A percentile compares a stretch with the other conserved stretches of the same genome.
These are phyloP conservation scores for Mortierella sp. DNA, from an alignment of 371 early-diverging fungal genomes.

Conservation along the genomic window DNA sequence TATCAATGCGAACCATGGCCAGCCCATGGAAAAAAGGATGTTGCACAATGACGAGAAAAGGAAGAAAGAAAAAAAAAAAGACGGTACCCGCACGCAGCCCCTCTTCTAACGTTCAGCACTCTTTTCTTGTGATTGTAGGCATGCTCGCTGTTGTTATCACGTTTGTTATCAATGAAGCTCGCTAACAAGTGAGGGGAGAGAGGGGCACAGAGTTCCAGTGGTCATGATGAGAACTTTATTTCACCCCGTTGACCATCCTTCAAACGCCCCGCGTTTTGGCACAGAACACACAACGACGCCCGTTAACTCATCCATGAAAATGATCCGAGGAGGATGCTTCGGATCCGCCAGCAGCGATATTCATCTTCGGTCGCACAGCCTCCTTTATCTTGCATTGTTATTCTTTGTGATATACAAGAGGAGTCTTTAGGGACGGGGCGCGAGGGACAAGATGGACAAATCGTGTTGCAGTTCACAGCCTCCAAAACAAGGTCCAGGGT, in stretches of 20 bases:
- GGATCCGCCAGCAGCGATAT: no score
- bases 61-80: background rate
- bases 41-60: background rate
- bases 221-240: background rate
- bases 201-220: background rate
- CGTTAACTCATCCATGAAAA: no score
- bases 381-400: background rate
- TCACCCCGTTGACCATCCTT: no score
- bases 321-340: no score
- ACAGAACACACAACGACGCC: no score
- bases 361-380: conserved; percentile 3
- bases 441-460: no score
- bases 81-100: background rate
- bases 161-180: conserved; percentile 48
- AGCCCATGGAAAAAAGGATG: background rate
- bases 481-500: no score
- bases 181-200: conserved; percentile 9
- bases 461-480: no score
- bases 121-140: conserved; percentile 18
- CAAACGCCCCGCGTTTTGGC: no score
- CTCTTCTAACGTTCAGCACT: background rate
- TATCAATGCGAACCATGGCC: conserved; percentile 3
- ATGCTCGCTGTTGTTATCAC: conserved; percentile 49
- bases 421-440: no score
- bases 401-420: no score